Conservation (phyloP, 495 filamentous ascomycete species). For the Saxispiralis lemnorum region DNA sequence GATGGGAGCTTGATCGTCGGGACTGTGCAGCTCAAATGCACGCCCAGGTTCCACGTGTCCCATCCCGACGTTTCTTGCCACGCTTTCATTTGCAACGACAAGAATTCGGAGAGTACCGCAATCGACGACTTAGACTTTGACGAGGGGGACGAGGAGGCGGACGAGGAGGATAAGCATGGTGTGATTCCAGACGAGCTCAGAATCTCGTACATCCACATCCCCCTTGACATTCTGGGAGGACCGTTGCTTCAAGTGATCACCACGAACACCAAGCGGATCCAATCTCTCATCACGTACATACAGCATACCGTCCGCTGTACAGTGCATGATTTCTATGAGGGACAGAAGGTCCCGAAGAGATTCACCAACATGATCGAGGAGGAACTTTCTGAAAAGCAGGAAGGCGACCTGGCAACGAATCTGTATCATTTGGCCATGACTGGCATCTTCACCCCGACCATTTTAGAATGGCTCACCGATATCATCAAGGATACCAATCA, state of each 20-base stretch:
- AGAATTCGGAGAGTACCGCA: background rate
- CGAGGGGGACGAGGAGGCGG: no score
- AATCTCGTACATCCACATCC: constrained; percentile 1
- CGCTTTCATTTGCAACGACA: constrained; percentile 28
- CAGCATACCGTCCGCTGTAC: constrained; percentile 10
- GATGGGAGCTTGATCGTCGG: constrained; percentile 85
- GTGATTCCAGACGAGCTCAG: no score
- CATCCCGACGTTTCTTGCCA: constrained; percentile 63
- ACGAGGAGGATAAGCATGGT: no score
- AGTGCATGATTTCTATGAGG: constrained; percentile 10
- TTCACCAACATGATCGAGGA: constrained; percentile 64
- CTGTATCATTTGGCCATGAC: constrained; percentile 76
- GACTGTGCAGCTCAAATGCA: constrained; percentile 31
- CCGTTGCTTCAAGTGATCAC: constrained; percentile 8
- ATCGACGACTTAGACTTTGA: background rate
- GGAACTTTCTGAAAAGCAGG: constrained; percentile 38
- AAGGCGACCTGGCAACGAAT: constrained; percentile 52
- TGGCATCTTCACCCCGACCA: constrained; percentile 54
- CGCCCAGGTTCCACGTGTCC: constrained; percentile 39
- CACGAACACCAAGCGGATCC: constrained; percentile 11
- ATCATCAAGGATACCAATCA: constrained; percentile 72
- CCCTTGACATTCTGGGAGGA: constrained; percentile 5
- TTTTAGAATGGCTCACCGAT: constrained; percentile 82
- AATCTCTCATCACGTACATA: constrained; percentile 7
- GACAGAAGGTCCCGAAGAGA: constrained; percentile 47